These are phyloP conservation scores for Akanthomyces dipterigenus DNA, from an alignment of 2,329 filamentous ascomycete genomes.

Conservation along the genomic window DNA sequence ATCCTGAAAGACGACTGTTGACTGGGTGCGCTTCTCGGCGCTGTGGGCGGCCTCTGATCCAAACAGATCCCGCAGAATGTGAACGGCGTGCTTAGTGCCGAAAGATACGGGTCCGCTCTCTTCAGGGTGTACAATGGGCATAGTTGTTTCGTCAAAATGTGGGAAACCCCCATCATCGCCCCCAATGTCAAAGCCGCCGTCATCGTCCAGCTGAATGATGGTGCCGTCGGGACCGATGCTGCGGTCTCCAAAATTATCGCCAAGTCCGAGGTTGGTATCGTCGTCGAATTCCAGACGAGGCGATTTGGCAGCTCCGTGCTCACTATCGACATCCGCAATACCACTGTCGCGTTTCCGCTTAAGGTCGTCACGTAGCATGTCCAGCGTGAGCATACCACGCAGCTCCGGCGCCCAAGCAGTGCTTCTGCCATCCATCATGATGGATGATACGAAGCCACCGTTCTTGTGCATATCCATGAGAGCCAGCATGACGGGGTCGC, in stretches of 20 bases:
- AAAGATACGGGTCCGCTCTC: slow-evolving; percentile 83
- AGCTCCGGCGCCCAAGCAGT: slow-evolving; percentile 87
- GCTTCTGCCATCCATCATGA: slow-evolving; percentile 74
- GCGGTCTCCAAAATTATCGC: slow-evolving; percentile 45
- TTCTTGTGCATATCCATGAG: slow-evolving; percentile 88
- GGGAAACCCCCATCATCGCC: slow-evolving; percentile 45
- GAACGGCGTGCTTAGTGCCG: slow-evolving; percentile 91
- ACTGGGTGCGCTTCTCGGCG: slow-evolving; percentile 66
- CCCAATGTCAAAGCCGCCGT: slow-evolving; percentile 44
- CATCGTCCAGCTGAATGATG: slow-evolving; percentile 31
- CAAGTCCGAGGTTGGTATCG: slow-evolving; percentile 49
- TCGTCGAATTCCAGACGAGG: slow-evolving; percentile 63
- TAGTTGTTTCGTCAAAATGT: slow-evolving; percentile 69
- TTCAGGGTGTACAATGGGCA: slow-evolving; percentile 68
- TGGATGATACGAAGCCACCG: slow-evolving; percentile 80
- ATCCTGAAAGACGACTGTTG: slow-evolving; percentile 80
- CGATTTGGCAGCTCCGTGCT: slow-evolving; percentile 58
- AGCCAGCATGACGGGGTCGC: slow-evolving; percentile 78
- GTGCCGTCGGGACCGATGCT: slow-evolving; percentile 54
- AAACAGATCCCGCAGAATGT: slow-evolving; percentile 85
- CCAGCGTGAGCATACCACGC: slow-evolving; percentile 82
- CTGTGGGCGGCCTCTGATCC: slow-evolving; percentile 63
- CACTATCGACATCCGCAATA: slow-evolving; percentile 69
- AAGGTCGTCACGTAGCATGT: slow-evolving; percentile 71
- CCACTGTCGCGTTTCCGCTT: slow-evolving; percentile 93